Evolutionary conservation across 2,329 filamentous ascomycete species (phyloP).

Genomic region (Curvularia hawaiiensis): DNA sequence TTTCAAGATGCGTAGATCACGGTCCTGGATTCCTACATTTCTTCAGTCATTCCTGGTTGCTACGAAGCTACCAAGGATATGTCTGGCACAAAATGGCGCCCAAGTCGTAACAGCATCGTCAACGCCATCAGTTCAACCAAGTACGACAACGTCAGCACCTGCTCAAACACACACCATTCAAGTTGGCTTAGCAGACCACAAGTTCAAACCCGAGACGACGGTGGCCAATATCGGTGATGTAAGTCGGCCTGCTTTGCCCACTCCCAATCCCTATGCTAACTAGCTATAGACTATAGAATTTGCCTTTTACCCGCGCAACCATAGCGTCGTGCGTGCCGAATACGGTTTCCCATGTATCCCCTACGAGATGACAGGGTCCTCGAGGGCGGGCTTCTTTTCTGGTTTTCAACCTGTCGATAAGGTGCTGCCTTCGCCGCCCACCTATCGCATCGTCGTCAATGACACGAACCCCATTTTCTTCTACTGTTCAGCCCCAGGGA

Average conservation of each 20-base stretch:
- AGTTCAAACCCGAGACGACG: constrained; percentile 48
- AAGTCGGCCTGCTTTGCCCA: constrained; percentile 7
- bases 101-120: constrained; percentile 3
- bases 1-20: background rate
- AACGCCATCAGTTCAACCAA: constrained; percentile 10
- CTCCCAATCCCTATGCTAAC: constrained; percentile 3
- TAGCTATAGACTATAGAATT: constrained; percentile 44
- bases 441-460: constrained; percentile 36
- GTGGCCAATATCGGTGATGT: constrained; percentile 47
- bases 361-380: constrained; percentile 38
- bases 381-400: constrained; percentile 37
- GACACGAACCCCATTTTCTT: constrained; percentile 44
- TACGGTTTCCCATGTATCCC: constrained; percentile 51
- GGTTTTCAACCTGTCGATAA: constrained; percentile 37
- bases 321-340: constrained; percentile 50
- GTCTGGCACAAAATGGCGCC: constrained; percentile 17
- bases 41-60: background rate
- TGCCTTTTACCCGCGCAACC: constrained; percentile 50
- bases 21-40: background rate
- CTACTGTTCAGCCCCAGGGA: constrained; percentile 61
- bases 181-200: constrained; percentile 47
- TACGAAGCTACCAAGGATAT: constrained; percentile 5
- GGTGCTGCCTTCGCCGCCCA: constrained; percentile 34
- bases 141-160: constrained; percentile 21
- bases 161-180: constrained; percentile 40